These are phyloP conservation scores for Pleurotus tuber-regium DNA, from an alignment of 768 basidiomycete genomes.

Conservation along the genomic window DNA sequence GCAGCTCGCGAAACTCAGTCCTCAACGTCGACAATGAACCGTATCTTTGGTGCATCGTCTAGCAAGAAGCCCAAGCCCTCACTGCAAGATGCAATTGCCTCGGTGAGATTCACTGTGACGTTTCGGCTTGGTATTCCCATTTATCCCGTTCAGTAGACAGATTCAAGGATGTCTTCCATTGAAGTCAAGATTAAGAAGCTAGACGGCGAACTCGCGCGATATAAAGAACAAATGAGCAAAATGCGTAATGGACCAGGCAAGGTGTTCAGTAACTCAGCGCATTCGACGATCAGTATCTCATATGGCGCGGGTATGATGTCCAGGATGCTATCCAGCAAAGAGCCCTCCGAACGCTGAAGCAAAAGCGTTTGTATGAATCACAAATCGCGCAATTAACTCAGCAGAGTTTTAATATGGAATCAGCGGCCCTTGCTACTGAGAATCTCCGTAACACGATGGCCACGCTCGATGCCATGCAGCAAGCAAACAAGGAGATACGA, in stretches of 20 bases:
- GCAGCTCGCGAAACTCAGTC: not conserved
- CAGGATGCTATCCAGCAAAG: constrained; percentile 91
- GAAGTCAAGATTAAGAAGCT: constrained; percentile 98
- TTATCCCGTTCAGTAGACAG: constrained; percentile 57
- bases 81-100: constrained; percentile 90
- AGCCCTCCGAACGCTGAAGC: constrained; percentile 89
- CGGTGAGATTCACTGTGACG: constrained; percentile 47
- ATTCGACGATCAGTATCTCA: constrained; percentile 2
- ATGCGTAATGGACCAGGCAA: constrained; percentile 93
- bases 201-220: constrained; percentile 86
- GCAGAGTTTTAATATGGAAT: constrained; percentile 99
- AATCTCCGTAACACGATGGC: constrained; percentile 99
- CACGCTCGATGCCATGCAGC: constrained; percentile 94
- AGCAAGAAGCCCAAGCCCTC: constrained; percentile 82
- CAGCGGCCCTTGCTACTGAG: constrained; percentile 92
- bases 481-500: constrained; percentile 93
- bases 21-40: constrained; percentile 56
- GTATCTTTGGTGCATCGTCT: constrained; percentile 75
- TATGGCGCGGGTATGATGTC: not conserved
- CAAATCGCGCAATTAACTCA: constrained; percentile 90
- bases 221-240: constrained; percentile 96
- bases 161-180: constrained; percentile 78
- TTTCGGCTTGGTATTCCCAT: too few species aligned
- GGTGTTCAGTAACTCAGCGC: constrained; percentile 40
- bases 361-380: constrained; percentile 93